Conservation (phyloP, 441 rosid genomes). For the Adansonia gregorii region DNA sequence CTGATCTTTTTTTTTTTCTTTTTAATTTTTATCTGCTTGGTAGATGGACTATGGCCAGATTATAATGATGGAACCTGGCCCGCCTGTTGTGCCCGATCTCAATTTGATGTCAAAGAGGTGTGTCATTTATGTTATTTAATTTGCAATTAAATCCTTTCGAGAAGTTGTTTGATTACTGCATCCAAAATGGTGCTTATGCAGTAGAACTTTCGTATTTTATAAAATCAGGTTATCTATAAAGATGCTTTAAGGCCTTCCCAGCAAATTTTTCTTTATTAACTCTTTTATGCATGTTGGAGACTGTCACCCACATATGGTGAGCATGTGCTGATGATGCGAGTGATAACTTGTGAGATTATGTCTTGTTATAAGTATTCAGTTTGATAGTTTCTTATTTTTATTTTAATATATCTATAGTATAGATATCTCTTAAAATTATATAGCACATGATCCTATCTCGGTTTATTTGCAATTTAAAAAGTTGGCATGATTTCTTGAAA, state of each 20-base stretch:
- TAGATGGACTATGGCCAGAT: conserved; percentile 96
- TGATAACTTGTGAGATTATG: neutral
- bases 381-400: neutral
- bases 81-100: conserved; percentile 65
- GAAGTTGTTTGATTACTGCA: conserved; percentile 9
- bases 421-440: neutral
- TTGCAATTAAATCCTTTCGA: neutral
- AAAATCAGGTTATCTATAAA: neutral
- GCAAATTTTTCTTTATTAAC: conserved; percentile 8
- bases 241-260: neutral
- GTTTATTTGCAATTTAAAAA: neutral
- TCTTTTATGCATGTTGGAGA: neutral
- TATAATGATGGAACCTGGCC: conserved; percentile 95
- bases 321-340: conserved; percentile 7
- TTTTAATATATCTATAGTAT: neutral
- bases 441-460: neutral
- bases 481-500: neutral
- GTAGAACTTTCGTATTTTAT: neutral
- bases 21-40: conserved; percentile 3
- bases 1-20: conserved; percentile 24
- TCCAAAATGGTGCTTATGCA: conserved; percentile 12
- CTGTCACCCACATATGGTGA: neutral
- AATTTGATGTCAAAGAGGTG: conserved; percentile 76
- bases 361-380: conserved; percentile 13
- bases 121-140: neutral